Evolutionary conservation across 2,329 filamentous ascomycete genomes (phyloP), one percentile per base, ranked within the genome.

Genomic region (Aspergillus glaucus): DNA sequence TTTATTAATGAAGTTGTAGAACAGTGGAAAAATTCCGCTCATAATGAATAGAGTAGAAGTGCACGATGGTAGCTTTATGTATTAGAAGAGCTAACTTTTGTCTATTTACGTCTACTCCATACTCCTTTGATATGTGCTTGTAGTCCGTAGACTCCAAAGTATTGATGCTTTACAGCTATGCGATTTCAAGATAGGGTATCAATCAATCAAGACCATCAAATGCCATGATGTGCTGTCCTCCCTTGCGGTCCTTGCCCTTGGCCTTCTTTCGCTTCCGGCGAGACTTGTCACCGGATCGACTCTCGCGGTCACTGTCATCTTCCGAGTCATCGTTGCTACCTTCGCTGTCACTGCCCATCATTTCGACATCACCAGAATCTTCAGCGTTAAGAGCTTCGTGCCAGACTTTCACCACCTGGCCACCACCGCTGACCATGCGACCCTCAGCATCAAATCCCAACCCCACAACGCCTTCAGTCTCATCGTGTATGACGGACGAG

Each of bases 381-480:
- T 76, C 77, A 0, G 79, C 78, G 0, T 75, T 76, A 1, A 75
- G 75, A 1, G 85, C 80, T 63, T 93, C 82, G 52, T 83, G 82
- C 93, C 93, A 98, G 2, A 97, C 84, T 69, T 96, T 96, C 54
- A 98, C 80, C 0, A 84, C 83, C 58, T 79, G 80, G 0, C 93
- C 93, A 47, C 93, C 93, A 9, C 89, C 91, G 61, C 85, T 94
- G 57, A 98, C 89, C 76, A 98, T 82, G 42, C 93, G 79, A 42
- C 90, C 88, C 45, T 85, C 82, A 45, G 86, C 85, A 69, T 97
- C 93, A 55, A 97, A 95, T 1, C 79, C 86, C 0, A 98, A 69
- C 0, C 81, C 87, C 1, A 90, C 80, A 3, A 96, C 90, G 2
- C 86, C 87, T 64, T 97, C 92, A 15, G 93, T 72, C 51, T 95